phyloP scores from a whole-genome alignment of 2,329 filamentous ascomycete genomes.

The Byssochlamys sp. region DNA sequence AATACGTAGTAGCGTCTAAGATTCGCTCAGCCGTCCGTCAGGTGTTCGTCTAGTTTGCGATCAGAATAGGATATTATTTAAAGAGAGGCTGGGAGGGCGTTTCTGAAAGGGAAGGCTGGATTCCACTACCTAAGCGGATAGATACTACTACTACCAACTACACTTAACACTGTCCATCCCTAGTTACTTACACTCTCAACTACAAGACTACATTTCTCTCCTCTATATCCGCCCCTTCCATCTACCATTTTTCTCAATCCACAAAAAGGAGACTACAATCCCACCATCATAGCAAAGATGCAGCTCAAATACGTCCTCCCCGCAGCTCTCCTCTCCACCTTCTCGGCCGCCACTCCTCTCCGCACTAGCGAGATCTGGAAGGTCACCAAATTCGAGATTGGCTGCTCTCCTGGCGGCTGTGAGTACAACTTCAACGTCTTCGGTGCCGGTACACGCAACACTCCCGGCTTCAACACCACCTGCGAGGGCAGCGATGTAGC shows the following conservation, averaged over 20 bases:
- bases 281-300: not conserved
- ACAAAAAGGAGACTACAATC: not conserved
- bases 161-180: not conserved
- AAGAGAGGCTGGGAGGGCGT: not conserved
- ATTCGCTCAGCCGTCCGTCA: not conserved
- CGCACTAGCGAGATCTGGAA: slow-evolving; percentile 14
- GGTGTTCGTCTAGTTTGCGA: not conserved
- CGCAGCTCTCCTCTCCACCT: slow-evolving; percentile 14
- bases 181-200: not conserved
- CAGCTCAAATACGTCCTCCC: slow-evolving; percentile 15
- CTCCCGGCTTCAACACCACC: slow-evolving; percentile 26
- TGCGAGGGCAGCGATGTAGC: slow-evolving; percentile 20
- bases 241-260: not conserved
- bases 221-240: not conserved
- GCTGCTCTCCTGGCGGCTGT: slow-evolving; percentile 25
- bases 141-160: not conserved
- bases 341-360: slow-evolving; percentile 13
- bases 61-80: not conserved
- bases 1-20: not conserved
- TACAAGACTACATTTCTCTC: not conserved
- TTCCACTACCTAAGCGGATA: not conserved
- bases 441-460: slow-evolving; percentile 16
- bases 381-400: slow-evolving; percentile 20
- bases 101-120: not conserved
- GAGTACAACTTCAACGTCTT: slow-evolving; percentile 24